A percentile compares a stretch with the other conserved stretches of the same genome.
These are phyloP conservation scores for Botrytis porri DNA, from an alignment of 2,329 filamentous ascomycete species.

Conservation along the genomic window DNA sequence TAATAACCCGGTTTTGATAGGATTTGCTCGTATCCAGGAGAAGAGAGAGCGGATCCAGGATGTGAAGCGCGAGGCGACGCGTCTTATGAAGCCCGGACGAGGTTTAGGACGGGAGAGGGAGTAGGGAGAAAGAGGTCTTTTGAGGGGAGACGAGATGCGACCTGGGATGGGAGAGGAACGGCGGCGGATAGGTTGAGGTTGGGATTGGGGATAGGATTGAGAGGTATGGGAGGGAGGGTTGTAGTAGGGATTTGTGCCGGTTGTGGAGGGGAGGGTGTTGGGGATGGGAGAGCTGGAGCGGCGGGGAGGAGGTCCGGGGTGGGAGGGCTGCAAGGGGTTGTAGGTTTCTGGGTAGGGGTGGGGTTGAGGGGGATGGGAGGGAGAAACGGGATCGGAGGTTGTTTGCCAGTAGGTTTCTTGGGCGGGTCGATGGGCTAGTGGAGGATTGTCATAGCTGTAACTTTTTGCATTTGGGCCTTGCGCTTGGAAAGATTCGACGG, in stretches of 20 bases:
- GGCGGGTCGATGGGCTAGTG: conserved; percentile 12
- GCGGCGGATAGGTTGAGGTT: conserved; percentile 12
- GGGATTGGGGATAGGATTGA: conserved; percentile 7
- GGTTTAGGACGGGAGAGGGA: conserved; percentile 30
- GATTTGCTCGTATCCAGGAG: conserved; percentile 30
- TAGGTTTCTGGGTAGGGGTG: neutral
- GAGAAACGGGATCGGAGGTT: conserved; percentile 17
- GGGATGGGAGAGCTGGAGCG: conserved; percentile 16
- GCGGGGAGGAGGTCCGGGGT: neutral
- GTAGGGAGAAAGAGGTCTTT: conserved; percentile 30
- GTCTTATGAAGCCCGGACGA: conserved; percentile 29
- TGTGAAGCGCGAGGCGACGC: conserved; percentile 27
- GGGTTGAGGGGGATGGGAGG: neutral
- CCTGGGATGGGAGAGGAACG: conserved; percentile 17
- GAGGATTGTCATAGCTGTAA: neutral
- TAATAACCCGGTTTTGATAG: conserved; percentile 30
- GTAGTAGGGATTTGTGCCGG: conserved; percentile 4
- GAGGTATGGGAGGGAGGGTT: neutral
- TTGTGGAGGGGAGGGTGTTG: neutral
- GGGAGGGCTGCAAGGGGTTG: neutral
- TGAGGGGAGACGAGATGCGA: conserved; percentile 29
- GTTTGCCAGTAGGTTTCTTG: conserved; percentile 26
- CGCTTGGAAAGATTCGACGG: neutral
- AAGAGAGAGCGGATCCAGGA: conserved; percentile 24
- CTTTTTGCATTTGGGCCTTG: neutral